These are phyloP conservation scores for Lotmaria passim DNA, from an alignment of 208 protist genomes.

Conservation along the genomic window DNA sequence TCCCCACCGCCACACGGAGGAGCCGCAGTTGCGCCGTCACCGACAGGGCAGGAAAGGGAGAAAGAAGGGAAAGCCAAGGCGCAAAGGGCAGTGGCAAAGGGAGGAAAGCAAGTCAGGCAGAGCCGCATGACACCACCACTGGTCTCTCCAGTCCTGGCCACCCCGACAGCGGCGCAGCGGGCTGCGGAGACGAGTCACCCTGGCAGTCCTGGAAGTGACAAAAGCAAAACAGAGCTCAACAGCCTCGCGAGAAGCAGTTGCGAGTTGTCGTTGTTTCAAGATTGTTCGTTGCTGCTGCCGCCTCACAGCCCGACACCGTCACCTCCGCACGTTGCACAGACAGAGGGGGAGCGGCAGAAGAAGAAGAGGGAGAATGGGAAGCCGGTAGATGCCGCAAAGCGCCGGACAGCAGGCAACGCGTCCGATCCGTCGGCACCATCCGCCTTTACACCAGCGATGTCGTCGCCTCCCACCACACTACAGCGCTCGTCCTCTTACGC, in stretches of 20 bases:
- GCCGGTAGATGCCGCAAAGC: neutral
- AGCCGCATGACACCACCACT: no score
- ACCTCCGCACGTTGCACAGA: neutral
- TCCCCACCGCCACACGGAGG: neutral
- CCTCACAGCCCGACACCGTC: neutral
- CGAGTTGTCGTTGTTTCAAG: constrained; percentile 13
- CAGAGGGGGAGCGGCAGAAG: neutral
- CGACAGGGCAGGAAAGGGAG: neutral
- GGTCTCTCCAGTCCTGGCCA: no score
- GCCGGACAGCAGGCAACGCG: neutral
- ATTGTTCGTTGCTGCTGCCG: constrained; percentile 10
- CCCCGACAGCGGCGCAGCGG: no score
- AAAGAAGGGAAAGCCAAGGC: neutral
- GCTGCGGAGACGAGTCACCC: no score
- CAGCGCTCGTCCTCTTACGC: neutral
- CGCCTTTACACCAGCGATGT: neutral
- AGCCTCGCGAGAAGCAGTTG: constrained; percentile 12
- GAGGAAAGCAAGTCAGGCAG: no score
- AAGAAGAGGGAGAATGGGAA: neutral
- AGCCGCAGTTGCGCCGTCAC: neutral
- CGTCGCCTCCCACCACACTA: neutral
- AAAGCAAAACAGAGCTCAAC: no score
- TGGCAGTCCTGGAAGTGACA: no score
- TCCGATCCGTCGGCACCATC: neutral
- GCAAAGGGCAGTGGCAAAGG: neutral